Base-by-base conservation (phyloP, 1,139 yeast species). In the Pichia sp. region DNA sequence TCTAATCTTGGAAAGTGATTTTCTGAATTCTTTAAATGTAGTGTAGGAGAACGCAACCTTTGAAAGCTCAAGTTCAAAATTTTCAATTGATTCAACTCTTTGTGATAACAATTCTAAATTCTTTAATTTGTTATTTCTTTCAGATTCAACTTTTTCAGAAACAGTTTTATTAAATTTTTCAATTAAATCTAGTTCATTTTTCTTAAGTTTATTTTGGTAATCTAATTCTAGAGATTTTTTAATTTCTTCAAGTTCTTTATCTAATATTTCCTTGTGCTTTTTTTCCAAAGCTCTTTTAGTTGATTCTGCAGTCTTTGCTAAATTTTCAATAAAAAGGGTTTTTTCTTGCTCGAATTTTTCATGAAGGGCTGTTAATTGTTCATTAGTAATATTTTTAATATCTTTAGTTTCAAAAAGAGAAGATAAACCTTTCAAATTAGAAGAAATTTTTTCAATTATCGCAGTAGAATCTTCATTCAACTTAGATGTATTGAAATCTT, bases 91-190 rank as follows among this genome's bases (percentile, higher is more conserved):
- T 31, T 66, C 70, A 45, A 90, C 71, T 55, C 83, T 74, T 30
- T 68, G 59, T 54, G 76, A 69, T 47, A 94, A 71, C 50, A 77
- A 76, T 30, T 74, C 73, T 57, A 92, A 73, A 58, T 82, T 74
- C 42, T 85, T 76, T 56, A 89, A 76, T 61, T 95, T 82, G 31
- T 90, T 89, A 48, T 80, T 71, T 65, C 97, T 82, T 70, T 92
- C 98, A 30, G 68, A 59, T 56, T 87, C 95, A 42, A 94, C 76
- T 52, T 76, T 78, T 40, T 78, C 75, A 41, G 74, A 65, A 47
- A 92, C 70, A 51, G 81, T 71, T 51, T 74, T 69, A 53, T 84
- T 81, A 63, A 87, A 83, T 58, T 80, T 80, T 56, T 80, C 76
- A 48, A 89, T 79, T 56, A 85, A 84, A 54, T 80, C 82, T 48